phyloP scores from a whole-genome alignment of 2,329 filamentous ascomycete genomes.

The Paraphoma chrysanthemicola region DNA sequence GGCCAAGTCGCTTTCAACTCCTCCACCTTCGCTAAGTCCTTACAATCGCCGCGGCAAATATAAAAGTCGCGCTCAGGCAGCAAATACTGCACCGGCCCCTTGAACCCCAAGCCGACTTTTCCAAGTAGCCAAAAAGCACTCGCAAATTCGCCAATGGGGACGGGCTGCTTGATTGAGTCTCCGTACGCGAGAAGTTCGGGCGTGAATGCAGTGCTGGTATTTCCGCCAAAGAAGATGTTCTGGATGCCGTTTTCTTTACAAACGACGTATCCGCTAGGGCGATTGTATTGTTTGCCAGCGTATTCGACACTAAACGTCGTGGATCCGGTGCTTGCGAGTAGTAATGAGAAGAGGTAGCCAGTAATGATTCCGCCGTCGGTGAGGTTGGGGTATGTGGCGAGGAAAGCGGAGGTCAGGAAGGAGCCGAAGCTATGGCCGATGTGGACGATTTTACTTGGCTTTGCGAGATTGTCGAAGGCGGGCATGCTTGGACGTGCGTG shows the following conservation, averaged over 20 bases:
- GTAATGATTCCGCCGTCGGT: constrained; percentile 51
- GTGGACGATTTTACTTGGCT: constrained; percentile 46
- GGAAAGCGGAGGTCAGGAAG: constrained; percentile 39
- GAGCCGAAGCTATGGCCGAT: constrained; percentile 50
- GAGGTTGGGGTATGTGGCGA: constrained; percentile 42
- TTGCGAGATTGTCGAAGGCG: constrained; percentile 20
- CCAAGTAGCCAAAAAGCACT: constrained; percentile 23
- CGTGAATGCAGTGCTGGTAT: constrained; percentile 31
- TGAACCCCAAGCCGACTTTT: constrained; percentile 32
- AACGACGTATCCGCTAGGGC: constrained; percentile 30
- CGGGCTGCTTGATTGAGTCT: constrained; percentile 44
- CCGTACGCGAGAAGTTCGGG: constrained; percentile 20
- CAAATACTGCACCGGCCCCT: constrained; percentile 36
- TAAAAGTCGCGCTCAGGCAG: constrained; percentile 18
- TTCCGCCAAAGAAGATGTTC: constrained; percentile 42
- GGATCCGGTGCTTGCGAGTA: constrained; percentile 13
- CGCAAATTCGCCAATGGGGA: constrained; percentile 36
- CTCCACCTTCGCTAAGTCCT: constrained; percentile 18
- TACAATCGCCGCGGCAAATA: constrained; percentile 49
- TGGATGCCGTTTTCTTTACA: constrained; percentile 36
- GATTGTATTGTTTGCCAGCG: constrained; percentile 16
- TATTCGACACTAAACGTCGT: constrained; percentile 21
- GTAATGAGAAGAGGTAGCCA: constrained; percentile 42
- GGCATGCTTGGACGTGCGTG: constrained; percentile 10
- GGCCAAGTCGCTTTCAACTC: constrained; percentile 31